Evolutionary conservation across 148 eudicot species (phyloP).

Genomic region (Pouteria glomerata): DNA sequence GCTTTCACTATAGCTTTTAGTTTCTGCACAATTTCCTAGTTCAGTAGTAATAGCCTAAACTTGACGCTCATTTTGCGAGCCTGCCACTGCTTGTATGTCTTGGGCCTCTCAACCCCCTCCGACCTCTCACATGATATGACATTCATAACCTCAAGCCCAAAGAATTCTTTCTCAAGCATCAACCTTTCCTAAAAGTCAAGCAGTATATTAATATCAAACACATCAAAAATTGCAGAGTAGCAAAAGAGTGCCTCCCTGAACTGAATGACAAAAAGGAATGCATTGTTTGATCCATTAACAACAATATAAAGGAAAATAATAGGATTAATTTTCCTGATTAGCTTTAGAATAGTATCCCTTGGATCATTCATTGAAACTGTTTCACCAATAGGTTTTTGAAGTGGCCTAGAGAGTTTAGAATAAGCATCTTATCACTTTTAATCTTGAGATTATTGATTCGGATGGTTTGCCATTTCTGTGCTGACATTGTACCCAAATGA

Average conservation of each 20-base stretch:
- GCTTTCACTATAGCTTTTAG: slow-evolving; percentile 7
- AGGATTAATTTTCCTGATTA: slow-evolving; percentile 16
- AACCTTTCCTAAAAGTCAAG: slow-evolving; percentile 41
- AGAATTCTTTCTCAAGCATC: slow-evolving; percentile 46
- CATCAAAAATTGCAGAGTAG: slow-evolving; percentile 19
- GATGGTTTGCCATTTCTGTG: slow-evolving; percentile 22
- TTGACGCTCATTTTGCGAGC: slow-evolving; percentile 33
- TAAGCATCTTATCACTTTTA: slow-evolving; percentile 13
- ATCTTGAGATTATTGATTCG: slow-evolving; percentile 15
- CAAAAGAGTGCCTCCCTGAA: slow-evolving; percentile 20
- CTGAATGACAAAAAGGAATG: slow-evolving; percentile 13
- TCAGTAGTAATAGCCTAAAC: slow-evolving; percentile 21
- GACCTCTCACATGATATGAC: slow-evolving; percentile 57
- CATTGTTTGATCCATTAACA: slow-evolving; percentile 12
- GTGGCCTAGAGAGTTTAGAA: slow-evolving; percentile 4
- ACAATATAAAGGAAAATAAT: slow-evolving; percentile 12
- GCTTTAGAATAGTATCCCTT: slow-evolving; percentile 11
- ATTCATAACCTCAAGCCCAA: slow-evolving; percentile 48
- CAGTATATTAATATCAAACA: slow-evolving; percentile 13
- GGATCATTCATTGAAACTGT: slow-evolving; percentile 10
- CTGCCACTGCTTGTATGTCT: slow-evolving; percentile 60
- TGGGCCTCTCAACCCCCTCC: slow-evolving; percentile 52
- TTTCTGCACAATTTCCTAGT: slow-evolving; percentile 1
- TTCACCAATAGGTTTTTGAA: slow-evolving; percentile 17
- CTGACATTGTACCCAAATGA: slow-evolving; percentile 16